Base-by-base conservation (phyloP, 768 basidiomycete species). In the Suillus decipiens region DNA sequence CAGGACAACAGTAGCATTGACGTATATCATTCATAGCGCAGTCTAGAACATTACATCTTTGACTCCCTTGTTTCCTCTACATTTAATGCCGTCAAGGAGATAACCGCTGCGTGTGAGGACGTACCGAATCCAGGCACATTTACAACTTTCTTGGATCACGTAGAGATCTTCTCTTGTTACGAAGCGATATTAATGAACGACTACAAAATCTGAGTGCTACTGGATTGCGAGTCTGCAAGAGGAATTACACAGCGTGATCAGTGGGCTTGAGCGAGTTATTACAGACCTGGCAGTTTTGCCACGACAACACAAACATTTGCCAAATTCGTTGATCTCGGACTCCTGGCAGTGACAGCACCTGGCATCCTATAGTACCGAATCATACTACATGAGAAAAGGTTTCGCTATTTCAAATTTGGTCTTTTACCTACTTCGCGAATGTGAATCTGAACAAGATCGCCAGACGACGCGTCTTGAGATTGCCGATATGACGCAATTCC, bases 351-450 rank as follows among this genome's bases (percentile, higher is more conserved):
- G 17, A 24, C 47, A 31, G 28, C 14, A 7, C 22, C 22, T 22
- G 51, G 41, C 28, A 15, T 42, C 12, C 48, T 41, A 36, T 8
- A 10, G 5, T 7, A 8, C 24, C 10, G 19, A 51, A 45, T 58
- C 24, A 28, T 42, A 53, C 14, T 37, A 34, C 47, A 34, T 47
- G 45, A 58, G 65, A 69, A 61, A 56, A 43, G 41, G 72, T 75
- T 74, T n/a, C 15, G n/a, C 3, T 55, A 72, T 75, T 75, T 76
- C 66, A 74, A 75, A 75, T 76, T 63, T n/a, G 12, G 54, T 19
- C 47, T 47, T 31, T 28, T 31, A 17, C 17, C 28, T n/a, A 19
- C 31, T 53, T 66, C 62, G 39, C 59, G 64, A 39, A 56, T 66
- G 73, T 33, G 66, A 41, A 62, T 57, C 56, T 57, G 17, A 57